Base-by-base conservation (phyloP, 768 basidiomycete species). In the Auricularia sp. region DNA sequence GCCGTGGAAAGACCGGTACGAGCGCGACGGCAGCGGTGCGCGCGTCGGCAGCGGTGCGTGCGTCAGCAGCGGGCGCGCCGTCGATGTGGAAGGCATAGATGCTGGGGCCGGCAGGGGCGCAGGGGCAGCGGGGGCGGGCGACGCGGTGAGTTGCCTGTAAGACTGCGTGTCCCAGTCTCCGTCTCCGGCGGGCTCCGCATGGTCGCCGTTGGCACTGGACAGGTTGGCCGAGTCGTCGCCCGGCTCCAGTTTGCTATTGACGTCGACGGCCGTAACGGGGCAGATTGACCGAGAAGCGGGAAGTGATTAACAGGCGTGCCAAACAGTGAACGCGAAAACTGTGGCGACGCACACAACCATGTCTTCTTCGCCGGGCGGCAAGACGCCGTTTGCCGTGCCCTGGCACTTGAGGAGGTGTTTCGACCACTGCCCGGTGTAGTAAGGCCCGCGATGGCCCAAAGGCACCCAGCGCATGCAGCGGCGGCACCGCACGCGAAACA, bases 401-500 rank as follows among this genome's bases (percentile, higher is more conserved):
- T 21, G 47, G 47, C 47, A 51, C 47, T 51, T 51, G 18, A 18
- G 18, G 6, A 18, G 14, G 21, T 51, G 47, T 18, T 51, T 51
- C 10, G 14, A 5, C 47, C 47, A 51, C 47, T 51, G 47, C 18
- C 47, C 47, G 18, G 47, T 51, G 21, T 51, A 51, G 47, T 51
- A 51, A 0, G 47, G 47, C 47, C 47, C 47, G 47, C 47, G 47
- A 18, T 21, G 14, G 14, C 47, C 47, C 16, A 64, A 36, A 8
- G 56, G 35, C 6, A 64, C 43, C 64, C 64, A 64, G 43, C 42
- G 23, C 12, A 56, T 23, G 54, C 63, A 64, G 7, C 56, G 16
- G 5, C 34, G 34, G 36, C 64, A 64, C 29, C 58, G 42, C 53
- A 64, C 58, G 8, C 64, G 64, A n/a, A 34, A 42, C 53, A 60